phyloP scores from a whole-genome alignment of 2,329 filamentous ascomycete species.

The Colletotrichum incanum region DNA sequence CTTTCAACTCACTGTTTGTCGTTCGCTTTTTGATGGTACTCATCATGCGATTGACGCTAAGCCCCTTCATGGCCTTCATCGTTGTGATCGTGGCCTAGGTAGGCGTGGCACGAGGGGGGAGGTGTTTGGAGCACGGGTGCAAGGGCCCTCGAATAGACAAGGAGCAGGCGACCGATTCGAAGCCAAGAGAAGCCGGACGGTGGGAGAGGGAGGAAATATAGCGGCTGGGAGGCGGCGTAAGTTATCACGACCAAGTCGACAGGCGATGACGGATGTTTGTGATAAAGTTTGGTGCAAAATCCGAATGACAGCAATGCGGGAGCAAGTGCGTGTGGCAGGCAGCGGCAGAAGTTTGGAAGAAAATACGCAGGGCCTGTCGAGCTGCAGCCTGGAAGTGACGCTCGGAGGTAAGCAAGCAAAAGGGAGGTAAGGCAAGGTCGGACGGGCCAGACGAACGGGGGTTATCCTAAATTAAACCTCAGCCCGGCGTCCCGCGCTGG shows the following conservation, averaged over 20 bases:
- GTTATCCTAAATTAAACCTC: slow-evolving; percentile 41
- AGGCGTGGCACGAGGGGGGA: background rate
- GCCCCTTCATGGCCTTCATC: slow-evolving; percentile 66
- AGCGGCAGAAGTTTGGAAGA: slow-evolving; percentile 21
- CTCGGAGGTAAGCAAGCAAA: slow-evolving; percentile 31
- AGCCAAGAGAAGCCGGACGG: background rate
- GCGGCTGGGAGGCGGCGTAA: background rate
- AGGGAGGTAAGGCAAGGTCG: slow-evolving; percentile 15
- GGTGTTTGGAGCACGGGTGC: slow-evolving; percentile 4
- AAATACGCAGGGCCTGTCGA: slow-evolving; percentile 33
- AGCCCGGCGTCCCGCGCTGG: slow-evolving; percentile 30
- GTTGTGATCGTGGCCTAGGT: slow-evolving; percentile 25
- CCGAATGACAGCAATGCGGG: slow-evolving; percentile 18
- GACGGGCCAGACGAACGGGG: slow-evolving; percentile 41
- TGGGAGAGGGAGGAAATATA: background rate
- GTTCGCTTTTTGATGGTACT: slow-evolving; percentile 68
- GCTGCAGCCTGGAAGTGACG: slow-evolving; percentile 42
- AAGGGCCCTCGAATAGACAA: background rate
- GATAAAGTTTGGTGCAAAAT: slow-evolving; percentile 10
- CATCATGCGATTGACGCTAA: slow-evolving; percentile 71
- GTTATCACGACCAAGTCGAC: slow-evolving; percentile 2
- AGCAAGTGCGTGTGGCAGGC: slow-evolving; percentile 15
- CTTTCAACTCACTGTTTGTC: slow-evolving; percentile 35
- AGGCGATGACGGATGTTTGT: slow-evolving; percentile 14
- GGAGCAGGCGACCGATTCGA: background rate